Evolutionary conservation across 768 basidiomycete genomes (phyloP), one percentile per base, ranked within the genome.

Genomic region (Mycena crocata): DNA sequence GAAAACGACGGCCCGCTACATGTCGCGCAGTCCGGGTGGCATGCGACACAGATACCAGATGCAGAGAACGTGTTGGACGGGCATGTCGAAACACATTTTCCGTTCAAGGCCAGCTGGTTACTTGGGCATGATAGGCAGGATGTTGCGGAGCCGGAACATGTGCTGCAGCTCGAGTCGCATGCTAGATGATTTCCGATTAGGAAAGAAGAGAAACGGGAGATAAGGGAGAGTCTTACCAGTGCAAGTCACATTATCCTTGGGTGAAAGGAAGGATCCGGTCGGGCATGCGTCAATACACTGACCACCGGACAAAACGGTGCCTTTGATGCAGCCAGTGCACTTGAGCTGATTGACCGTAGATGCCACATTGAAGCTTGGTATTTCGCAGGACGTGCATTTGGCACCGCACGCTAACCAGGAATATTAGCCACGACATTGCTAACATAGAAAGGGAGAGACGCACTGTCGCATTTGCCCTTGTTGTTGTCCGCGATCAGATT

Each of bases 1-100:
- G 87, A 89, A 80, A 93, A 93, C 0, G 89, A 86, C 24, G 85
- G 72, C n/a, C 93, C 94, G 26, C 89, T 88, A 78, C 95, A 97
- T 2, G 91, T 89, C 19, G 87, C 88, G 73, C 95, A 97, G 74
- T 96, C 95, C 0, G 93, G 89, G 65, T 96, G 94, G 76, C 95
- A 97, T 7, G 89, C 71, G 59, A 88, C 73, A 79, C 95, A 96
- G 30, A 86, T 78, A 26, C 89, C 87, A 32, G 87, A 84, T 14
- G 91, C 85, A 57, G 83, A 79, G 79, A 95, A 91, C 2, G 89
- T 87, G 64, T 87, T 88, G 40, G 89, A 84, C 0, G 95, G 93
- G 73, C 94, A 96, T 7, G 87, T 85, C 21, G 86, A 80, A 49
- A 93, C 87, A 73, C 95, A 97, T 76, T 88, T 87, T 14, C 95